A percentile compares a stretch with the other conserved stretches of the same genome.
phyloP scores from a whole-genome alignment of 78 protist genomes.

The Chrysochromulina parva region DNA sequence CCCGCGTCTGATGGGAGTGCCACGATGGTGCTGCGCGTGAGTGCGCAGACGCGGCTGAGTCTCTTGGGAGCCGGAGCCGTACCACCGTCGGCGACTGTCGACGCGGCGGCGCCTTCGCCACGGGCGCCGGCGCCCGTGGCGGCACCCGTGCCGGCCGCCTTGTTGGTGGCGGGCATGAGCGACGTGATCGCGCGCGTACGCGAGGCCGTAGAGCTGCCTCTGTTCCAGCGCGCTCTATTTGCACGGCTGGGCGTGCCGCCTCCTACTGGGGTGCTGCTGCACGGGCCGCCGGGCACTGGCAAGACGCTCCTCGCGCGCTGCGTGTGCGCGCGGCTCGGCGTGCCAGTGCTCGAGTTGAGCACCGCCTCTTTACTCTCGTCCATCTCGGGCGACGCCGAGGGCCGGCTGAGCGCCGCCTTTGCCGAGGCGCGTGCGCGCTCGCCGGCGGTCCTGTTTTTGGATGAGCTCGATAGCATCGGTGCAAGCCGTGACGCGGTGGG shows the following conservation, averaged over 20 bases:
- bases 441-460: slow-evolving; percentile 77
- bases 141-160: no score
- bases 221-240: no score
- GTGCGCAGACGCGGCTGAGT: no score
- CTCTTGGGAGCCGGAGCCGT: no score
- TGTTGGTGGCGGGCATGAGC: no score
- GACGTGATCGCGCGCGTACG: no score
- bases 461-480: slow-evolving; percentile 98
- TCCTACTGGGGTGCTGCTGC: slow-evolving; percentile 83
- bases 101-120: no score
- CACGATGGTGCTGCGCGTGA: no score
- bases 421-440: slow-evolving; percentile 25
- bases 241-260: slow-evolving; percentile 44
- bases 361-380: slow-evolving; percentile 93
- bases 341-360: slow-evolving; percentile 64
- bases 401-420: slow-evolving; percentile 1
- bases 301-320: slow-evolving; percentile 91
- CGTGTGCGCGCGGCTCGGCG: slow-evolving; percentile 76
- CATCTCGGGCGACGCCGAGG: slow-evolving; percentile 51
- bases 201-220: no score
- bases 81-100: no score
- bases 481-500: slow-evolving; percentile 96
- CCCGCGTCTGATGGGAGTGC: no score
- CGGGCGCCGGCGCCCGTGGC: no score
- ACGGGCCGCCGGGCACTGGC: slow-evolving; percentile 97